Base-by-base conservation (phyloP, 2,329 filamentous ascomycete species). In the Podosphaera leucotricha region DNA sequence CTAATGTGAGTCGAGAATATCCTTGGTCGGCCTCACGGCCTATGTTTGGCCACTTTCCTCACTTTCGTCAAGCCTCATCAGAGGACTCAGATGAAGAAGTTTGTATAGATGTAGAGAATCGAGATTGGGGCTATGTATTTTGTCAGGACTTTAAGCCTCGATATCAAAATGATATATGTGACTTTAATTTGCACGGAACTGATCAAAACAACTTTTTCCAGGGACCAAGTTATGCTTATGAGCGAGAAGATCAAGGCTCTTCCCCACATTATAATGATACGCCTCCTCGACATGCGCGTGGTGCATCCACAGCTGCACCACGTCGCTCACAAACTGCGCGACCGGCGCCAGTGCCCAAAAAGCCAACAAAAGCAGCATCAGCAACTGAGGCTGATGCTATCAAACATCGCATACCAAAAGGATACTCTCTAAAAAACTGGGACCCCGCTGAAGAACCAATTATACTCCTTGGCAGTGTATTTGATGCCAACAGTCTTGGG, bases 351-450 rank as follows among this genome's bases (percentile, higher is more conserved):
- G 45, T 55, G 21, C 49, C 54, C 35, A 54, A 54, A 48, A 56
- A 56, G 43, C 57, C 62, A 11, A 56, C 61, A 15, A 49, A 61
- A 7, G 50, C 60, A 8, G 58, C 61, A 44, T 63, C 66, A 55
- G 72, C 73, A 5, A 77, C 72, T 24, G 70, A 74, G 49, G 64
- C 62, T 11, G 73, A 78, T 57, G 71, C 72, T 30, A 66, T 64
- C 55, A 65, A 62, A 59, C 79, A 82, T 56, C 71, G 74, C 47
- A 94, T 98, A 46, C 86, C 90, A 1, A 62, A 75, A 1, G 87
- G 90, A 49, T 98, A 92, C 66, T 92, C 84, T 21, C 75, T 87
- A 59, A 95, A 95, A 70, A 92, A 95, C 66, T 95, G 90, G 90
- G 90, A 98, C 59, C 87, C 87, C 0, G 77, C 75, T 22, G 87